These are phyloP conservation scores for Dothideomycetidae sp. DNA, from an alignment of 2,329 filamentous ascomycete genomes.

Conservation along the genomic window DNA sequence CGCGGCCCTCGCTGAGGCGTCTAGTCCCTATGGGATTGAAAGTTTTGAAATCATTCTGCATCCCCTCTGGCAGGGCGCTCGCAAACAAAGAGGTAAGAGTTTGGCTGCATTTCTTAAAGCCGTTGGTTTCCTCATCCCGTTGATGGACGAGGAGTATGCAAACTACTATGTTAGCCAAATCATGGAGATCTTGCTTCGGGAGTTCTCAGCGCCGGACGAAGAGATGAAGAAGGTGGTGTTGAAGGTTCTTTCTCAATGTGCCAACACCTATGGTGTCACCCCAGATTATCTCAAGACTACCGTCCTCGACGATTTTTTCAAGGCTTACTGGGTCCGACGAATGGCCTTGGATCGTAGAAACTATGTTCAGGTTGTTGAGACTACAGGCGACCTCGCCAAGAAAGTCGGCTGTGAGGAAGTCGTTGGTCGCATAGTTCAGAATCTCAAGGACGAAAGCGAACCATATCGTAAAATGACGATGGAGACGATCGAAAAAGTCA, in stretches of 20 bases:
- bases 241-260: conserved; percentile 93
- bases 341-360: conserved; percentile 98
- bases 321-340: conserved; percentile 92
- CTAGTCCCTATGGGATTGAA: conserved; percentile 97
- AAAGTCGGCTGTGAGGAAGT: conserved; percentile 98
- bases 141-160: conserved; percentile 99
- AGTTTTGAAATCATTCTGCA: conserved; percentile 97
- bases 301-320: conserved; percentile 92
- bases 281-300: conserved; percentile 90
- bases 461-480: conserved; percentile 98
- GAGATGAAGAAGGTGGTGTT: conserved; percentile 99
- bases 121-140: conserved; percentile 91
- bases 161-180: conserved; percentile 98
- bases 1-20: conserved; percentile 85
- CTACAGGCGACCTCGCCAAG: conserved; percentile 89
- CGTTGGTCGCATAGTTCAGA: conserved; percentile 79
- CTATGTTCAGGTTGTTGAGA: conserved; percentile 95
- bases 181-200: conserved; percentile 92
- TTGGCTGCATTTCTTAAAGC: conserved; percentile 93
- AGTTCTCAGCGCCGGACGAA: conserved; percentile 93
- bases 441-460: conserved; percentile 96
- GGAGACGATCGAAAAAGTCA: conserved; percentile 92
- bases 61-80: conserved; percentile 87
- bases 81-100: conserved; percentile 92
- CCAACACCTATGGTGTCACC: conserved; percentile 86